Base-by-base conservation (phyloP, 306 rosid species). In the Pyrus pyrifolia region DNA sequence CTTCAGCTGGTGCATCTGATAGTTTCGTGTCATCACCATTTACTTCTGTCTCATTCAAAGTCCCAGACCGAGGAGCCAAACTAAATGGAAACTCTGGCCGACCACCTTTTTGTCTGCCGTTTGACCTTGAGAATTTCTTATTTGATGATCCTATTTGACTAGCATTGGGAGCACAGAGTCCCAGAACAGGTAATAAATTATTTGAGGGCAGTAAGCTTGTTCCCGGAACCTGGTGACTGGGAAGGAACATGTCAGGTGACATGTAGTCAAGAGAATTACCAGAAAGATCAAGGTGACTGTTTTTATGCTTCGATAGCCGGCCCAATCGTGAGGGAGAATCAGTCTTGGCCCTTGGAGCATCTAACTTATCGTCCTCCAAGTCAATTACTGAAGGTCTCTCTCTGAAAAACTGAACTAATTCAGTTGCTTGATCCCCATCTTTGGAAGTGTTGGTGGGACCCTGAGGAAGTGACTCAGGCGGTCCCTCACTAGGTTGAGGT, bases 41-140 rank as follows among this genome's bases (percentile, higher is more conserved):
- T n/a, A 83, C 71, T 64, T 86, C 93, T 70, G 89, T 84, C 70
- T 91, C 93, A 76, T 64, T 74, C 67, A 86, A 76, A 62, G 83
- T 90, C 71, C 82, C 89, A 57, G 88, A 81, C 59, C 90, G 86
- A 74, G 96, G 88, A 80, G 92, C 89, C 58, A 96, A 88, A 74
- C 88, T 91, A 85, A 96, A 96, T 29, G 99, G 99, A 88, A 92
- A 96, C 61, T 96, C 99, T 66, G 91, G 98, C 63, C 93, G 88
- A 87, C 85, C 65, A 73, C 85, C 97, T 38, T 76, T 85, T 55
- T 86, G 88, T 76, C 91, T 90, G 76, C 92, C 88, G 76, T 88
- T 88, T 64, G 89, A 82, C 80, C 90, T 91, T 2, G 96, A 86
- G 79, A 79, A 66, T 71, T 81, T 92, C 77, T 84, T 81, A 76